Base-by-base conservation (phyloP, 1,284 basidiomycete genomes). In the Ustilago vetiveriae region DNA sequence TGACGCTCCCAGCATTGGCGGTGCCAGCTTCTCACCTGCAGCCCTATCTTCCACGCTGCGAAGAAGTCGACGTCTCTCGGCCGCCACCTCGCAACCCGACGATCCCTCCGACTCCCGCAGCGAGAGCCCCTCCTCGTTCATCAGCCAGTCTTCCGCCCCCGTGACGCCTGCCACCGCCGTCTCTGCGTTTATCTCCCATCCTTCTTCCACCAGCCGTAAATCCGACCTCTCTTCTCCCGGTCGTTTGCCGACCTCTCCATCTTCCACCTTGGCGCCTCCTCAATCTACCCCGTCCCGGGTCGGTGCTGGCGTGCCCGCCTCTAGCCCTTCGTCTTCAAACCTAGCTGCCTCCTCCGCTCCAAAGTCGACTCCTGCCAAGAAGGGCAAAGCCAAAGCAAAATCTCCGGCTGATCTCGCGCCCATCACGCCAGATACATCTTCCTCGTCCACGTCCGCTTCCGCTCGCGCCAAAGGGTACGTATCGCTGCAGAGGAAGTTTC, bases 271-370 rank as follows among this genome's bases (percentile, higher is more conserved):
- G 62, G 45, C 55, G 62, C 50, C 54, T 23, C 29, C 21, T 36
- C 62, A 50, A 37, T 44, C 62, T 50, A 58, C 55, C 62, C 62
- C 62, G 21, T 57, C 54, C 30, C 40, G 59, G 66, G 50, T 50
- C 49, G 50, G 59, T 51, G 32, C 59, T 35, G 38, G 40, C 30
- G 26, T 41, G 5, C 35, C 57, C 35, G 45, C 45, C 26, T 53
- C 53, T 43, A 33, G 30, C 39, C 39, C 54, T 26, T 47, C 50
- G 23, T 48, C 57, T 16, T 35, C 39, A 17, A 41, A 36, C 22
- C 35, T 53, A 32, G 43, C 36, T 22, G 22, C 49, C 30, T 23
- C 10, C 19, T 43, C 37, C 21, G 43, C 44, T 14, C 30, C 46
- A 37, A 54, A 27, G 35, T 23, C 46, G 8, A 33, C 27, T 24